These are phyloP conservation scores for Cutaneotrichosporon sp. DNA, from an alignment of 1,284 basidiomycete species.

Conservation along the genomic window DNA sequence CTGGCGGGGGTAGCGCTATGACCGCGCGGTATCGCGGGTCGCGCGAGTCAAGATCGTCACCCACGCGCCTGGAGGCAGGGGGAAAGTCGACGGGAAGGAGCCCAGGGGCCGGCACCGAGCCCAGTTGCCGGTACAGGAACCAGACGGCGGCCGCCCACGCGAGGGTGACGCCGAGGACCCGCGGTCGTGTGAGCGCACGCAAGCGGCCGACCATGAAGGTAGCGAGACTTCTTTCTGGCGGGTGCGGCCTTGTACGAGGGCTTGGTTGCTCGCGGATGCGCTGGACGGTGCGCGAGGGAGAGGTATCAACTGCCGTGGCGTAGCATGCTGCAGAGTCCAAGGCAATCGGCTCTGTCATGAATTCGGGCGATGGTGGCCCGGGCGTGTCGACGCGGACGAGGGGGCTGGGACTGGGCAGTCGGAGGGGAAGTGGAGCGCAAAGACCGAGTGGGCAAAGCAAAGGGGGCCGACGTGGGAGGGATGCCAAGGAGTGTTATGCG, in stretches of 20 bases:
- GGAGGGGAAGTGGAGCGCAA: too few relatives aligned
- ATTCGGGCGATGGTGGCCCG: too few relatives aligned
- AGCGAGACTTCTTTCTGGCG: not conserved
- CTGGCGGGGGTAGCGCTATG: slow-evolving; percentile 32
- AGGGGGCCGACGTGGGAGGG: too few relatives aligned
- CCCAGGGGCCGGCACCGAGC: not conserved
- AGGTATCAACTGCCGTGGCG: not conserved
- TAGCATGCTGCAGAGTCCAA: not conserved
- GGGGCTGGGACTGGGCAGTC: too few relatives aligned
- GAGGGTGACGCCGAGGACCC: not conserved
- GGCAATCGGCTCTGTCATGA: too few relatives aligned
- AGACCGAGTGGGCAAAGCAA: too few relatives aligned
- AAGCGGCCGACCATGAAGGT: not conserved
- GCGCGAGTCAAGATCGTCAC: slow-evolving; percentile 36
- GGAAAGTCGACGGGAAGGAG: not conserved
- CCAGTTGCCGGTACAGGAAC: not conserved
- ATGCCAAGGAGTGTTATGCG: too few relatives aligned
- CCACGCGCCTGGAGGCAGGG: slow-evolving; percentile 3
- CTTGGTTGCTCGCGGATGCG: not conserved
- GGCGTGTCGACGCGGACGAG: too few relatives aligned
- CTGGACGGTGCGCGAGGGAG: not conserved
- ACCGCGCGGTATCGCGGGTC: slow-evolving; percentile 40
- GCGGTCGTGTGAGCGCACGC: not conserved
- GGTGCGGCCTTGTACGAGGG: too few relatives aligned
- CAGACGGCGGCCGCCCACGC: not conserved